Evolutionary conservation across 169 alveolate species (phyloP), one percentile per base, ranked within the genome.

Genomic region (Plasmodium yoelii): DNA sequence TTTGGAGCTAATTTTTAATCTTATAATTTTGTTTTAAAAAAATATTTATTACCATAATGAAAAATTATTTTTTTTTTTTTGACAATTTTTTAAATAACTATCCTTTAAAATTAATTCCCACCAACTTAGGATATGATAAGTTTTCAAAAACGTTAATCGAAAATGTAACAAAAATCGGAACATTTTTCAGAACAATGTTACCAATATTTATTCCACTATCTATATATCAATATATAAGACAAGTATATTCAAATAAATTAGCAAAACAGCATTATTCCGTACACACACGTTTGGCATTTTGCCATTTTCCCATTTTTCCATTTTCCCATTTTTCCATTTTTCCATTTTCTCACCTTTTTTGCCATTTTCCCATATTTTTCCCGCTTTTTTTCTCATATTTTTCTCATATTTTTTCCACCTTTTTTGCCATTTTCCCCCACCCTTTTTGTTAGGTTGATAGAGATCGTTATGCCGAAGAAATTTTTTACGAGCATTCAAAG

Each of bases 141-240:
- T 26, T 92, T 46, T 67, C 92, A 12, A 88, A 88, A 49, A 47
- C 22, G 39, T 47, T 84, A 12, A 88, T 88, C 13, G 87, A 80
- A 67, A 28, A 61, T 47, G 93, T 87, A 10, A 92, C 84, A 22
- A 88, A 88, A 87, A 68, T 94, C 4, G 95, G 95, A 12, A 92
- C 95, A 7, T 72, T 92, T 69, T 92, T 93, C 87, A 61, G 95
- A 42, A 88, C 93, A 8, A 49, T 88, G 94, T 68, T 92, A 77
- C 93, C 93, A 1, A 49, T 88, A 9, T 88, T 95, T 88, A 96
- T 97, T 19, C 97, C 97, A 4, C 71, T 95, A 18, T 73, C 93
- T 90, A 80, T 94, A 73, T 93, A 92, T 87, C 97, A 95, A 72
- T 95, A 93, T 93, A 93, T 95, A 47, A 72, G 96, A 67, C 96